Conservation (phyloP, 169 alveolate genomes). For the Cryptosporidium baileyi region DNA sequence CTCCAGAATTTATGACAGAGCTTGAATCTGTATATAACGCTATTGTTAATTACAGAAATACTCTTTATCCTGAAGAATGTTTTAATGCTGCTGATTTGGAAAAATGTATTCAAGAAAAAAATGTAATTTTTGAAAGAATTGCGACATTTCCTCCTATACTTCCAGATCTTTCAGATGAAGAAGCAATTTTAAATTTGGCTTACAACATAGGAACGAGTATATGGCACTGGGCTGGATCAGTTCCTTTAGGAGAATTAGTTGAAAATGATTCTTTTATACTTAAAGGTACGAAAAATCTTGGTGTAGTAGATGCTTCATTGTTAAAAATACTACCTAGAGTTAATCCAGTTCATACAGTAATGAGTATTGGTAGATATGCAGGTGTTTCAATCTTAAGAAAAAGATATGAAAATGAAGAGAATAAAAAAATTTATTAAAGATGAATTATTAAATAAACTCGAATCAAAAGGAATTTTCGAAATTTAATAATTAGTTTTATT, state of each 20-base stretch:
- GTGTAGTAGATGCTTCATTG: constrained; percentile 60
- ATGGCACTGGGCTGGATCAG: constrained; percentile 70
- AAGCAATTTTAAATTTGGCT: constrained; percentile 48
- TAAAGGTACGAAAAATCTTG: constrained; percentile 33
- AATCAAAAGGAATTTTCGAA: no score
- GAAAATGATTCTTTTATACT: constrained; percentile 49
- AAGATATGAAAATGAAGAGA: not conserved
- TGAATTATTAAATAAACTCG: no score
- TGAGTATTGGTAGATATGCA: constrained; percentile 64
- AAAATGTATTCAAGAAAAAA: constrained; percentile 8
- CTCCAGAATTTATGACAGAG: constrained; percentile 42
- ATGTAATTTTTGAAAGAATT: constrained; percentile 29
- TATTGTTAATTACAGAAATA: not conserved
- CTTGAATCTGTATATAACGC: constrained; percentile 40
- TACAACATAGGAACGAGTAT: constrained; percentile 53
- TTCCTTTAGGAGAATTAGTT: constrained; percentile 52
- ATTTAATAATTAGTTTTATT: no score
- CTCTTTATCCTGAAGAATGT: constrained; percentile 39
- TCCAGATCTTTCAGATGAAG: constrained; percentile 45
- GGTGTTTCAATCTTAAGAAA: constrained; percentile 36
- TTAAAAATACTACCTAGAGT: constrained; percentile 40
- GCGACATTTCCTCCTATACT: constrained; percentile 71
- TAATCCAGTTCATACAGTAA: constrained; percentile 34
- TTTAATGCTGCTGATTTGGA: not conserved
- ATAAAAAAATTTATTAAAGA: not conserved